Conservation (phyloP, 1,284 basidiomycete genomes). For the Ganoderma lucidum region DNA sequence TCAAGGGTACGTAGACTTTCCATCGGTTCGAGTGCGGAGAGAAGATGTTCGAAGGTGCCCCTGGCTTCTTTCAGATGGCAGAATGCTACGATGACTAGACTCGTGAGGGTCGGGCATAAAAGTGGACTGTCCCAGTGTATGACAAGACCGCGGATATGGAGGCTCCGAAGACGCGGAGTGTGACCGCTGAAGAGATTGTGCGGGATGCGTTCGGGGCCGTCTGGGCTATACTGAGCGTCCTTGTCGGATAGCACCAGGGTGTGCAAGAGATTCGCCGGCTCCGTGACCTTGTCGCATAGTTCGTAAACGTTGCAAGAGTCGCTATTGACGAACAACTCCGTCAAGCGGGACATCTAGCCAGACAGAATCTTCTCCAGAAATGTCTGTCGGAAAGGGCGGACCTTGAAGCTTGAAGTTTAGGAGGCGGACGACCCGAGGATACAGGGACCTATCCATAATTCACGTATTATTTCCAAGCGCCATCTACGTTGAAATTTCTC, state of each 20-base stretch:
- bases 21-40: constrained; percentile 7
- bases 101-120: constrained; percentile 17
- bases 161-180: constrained; percentile 14
- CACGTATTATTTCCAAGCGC: too few relatives aligned
- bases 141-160: constrained; percentile 13
- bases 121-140: constrained; percentile 17
- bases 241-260: constrained; percentile 10
- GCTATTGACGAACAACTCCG: constrained; percentile 5
- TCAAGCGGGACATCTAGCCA: constrained; percentile 8
- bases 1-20: not conserved
- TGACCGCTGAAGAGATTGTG: constrained; percentile 1
- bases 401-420: too few relatives aligned
- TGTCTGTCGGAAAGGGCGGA: not conserved
- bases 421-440: too few relatives aligned
- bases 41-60: constrained; percentile 10
- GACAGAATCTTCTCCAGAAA: constrained; percentile 8
- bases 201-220: not conserved
- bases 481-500: too few relatives aligned
- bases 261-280: constrained; percentile 14
- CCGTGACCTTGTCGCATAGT: constrained; percentile 8
- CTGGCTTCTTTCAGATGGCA: not conserved
- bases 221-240: not conserved
- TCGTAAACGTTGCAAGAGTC: constrained; percentile 2
- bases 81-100: constrained; percentile 13
- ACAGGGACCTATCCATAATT: too few relatives aligned